Evolutionary conservation across 2,329 filamentous ascomycete species (phyloP).

Genomic region (Verticillium nubilum): DNA sequence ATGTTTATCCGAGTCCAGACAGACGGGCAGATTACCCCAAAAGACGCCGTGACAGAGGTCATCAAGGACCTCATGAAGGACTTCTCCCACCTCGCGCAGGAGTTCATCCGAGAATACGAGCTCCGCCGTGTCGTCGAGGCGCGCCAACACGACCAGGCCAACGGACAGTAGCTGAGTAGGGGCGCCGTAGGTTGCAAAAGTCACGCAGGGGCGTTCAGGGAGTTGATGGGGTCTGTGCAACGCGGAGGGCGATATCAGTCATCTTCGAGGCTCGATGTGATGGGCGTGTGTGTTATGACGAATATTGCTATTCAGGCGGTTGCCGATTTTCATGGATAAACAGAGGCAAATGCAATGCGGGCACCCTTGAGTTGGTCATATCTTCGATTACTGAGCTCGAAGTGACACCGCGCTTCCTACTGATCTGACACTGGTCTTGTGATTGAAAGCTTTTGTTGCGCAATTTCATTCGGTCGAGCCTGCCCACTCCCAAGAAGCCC

Average conservation of each 20-base stretch:
- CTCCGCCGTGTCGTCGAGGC: constrained; percentile 77
- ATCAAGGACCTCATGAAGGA: constrained; percentile 80
- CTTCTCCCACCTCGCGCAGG: constrained; percentile 71
- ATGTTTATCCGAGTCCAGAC: constrained; percentile 79
- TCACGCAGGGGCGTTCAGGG: not conserved
- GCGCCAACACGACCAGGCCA: constrained; percentile 33
- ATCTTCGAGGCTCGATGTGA: not conserved
- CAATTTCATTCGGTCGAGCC: not conserved
- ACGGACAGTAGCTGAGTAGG: constrained; percentile 1
- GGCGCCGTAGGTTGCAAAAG: not conserved
- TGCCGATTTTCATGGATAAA: not conserved
- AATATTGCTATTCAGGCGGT: not conserved
- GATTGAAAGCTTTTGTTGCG: no score
- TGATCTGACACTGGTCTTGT: not conserved
- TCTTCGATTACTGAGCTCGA: not conserved
- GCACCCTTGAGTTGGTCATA: not conserved
- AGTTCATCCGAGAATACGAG: constrained; percentile 91
- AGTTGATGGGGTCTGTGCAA: not conserved
- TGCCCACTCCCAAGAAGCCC: not conserved
- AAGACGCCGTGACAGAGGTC: constrained; percentile 75
- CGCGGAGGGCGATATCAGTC: not conserved
- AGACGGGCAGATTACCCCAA: constrained; percentile 81
- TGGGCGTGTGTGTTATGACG: not conserved
- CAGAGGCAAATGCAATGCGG: not conserved
- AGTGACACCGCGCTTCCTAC: not conserved